A percentile compares a stretch with the other conserved stretches of the same genome.
phyloP scores from a whole-genome alignment of 345 rosid genomes.

The Sonneratia alba region DNA sequence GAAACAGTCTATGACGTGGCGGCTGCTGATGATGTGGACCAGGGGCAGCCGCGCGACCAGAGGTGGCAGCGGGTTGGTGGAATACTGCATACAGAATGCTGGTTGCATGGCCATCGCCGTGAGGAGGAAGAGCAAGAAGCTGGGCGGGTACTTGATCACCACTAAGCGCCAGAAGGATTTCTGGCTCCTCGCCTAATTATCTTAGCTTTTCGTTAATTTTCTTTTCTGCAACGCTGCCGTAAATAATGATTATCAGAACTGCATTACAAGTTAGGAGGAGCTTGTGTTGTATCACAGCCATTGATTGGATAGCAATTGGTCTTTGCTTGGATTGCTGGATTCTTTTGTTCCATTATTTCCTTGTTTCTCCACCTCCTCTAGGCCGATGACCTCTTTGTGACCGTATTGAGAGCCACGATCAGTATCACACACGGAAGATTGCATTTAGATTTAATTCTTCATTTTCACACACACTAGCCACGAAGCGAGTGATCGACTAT shows the following conservation, averaged over 20 bases:
- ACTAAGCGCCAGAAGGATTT: constrained; percentile 92
- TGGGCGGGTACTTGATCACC: constrained; percentile 86
- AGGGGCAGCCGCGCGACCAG: constrained; percentile 18
- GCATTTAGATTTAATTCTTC: no score
- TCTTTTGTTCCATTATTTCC: no score
- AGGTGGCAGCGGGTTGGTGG: constrained; percentile 41
- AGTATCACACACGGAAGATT: no score
- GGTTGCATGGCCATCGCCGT: constrained; percentile 87
- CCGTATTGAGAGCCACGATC: no score
- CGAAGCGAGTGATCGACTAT: no score
- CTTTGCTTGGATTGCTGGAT: no score
- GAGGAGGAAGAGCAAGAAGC: constrained; percentile 65
- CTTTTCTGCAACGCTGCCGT: neutral
- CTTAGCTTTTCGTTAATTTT: neutral
- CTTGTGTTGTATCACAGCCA: no score
- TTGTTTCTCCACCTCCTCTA: no score
- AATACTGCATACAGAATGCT: constrained; percentile 79
- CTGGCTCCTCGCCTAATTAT: constrained; percentile 73
- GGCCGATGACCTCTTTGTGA: no score
- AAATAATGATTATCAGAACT: neutral
- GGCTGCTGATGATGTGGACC: constrained; percentile 75
- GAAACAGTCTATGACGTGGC: constrained; percentile 68
- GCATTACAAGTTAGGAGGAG: no score
- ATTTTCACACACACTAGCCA: no score
- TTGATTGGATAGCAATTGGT: no score